Conservation (phyloP, 371 early-diverging fungal genomes). For the Syncephalis plumigaleata region DNA sequence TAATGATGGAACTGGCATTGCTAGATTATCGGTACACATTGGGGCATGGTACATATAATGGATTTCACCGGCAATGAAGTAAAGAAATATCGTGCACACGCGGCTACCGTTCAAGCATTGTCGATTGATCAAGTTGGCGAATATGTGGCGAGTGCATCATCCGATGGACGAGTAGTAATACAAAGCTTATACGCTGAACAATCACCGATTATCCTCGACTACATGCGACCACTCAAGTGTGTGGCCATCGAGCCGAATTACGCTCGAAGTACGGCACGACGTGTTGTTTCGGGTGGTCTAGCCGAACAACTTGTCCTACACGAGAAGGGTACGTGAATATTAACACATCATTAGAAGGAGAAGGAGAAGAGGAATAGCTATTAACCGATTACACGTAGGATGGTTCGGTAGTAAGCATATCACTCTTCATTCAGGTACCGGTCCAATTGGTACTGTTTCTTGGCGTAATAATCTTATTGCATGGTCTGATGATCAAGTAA, state of each 20-base stretch:
- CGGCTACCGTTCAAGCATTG: conserved; percentile 71
- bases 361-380: conserved; percentile 4
- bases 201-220: conserved; percentile 24
- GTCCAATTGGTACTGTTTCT: conserved; percentile 66
- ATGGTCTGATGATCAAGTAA: conserved; percentile 77
- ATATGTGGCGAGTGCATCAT: conserved; percentile 77
- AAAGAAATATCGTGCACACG: conserved; percentile 52
- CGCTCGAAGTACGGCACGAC: conserved; percentile 37
- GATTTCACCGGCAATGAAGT: conserved; percentile 84
- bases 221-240: conserved; percentile 74
- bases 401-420: conserved; percentile 46
- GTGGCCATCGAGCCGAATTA: conserved; percentile 81
- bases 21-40: conserved; percentile 90
- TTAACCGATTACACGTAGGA: conserved; percentile 11
- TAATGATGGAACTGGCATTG: background rate
- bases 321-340: conserved; percentile 34
- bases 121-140: conserved; percentile 74
- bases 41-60: conserved; percentile 77
- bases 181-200: no score
- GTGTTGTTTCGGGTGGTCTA: conserved; percentile 80
- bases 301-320: conserved; percentile 69
- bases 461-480: conserved; percentile 78
- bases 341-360: background rate
- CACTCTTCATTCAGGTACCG: conserved; percentile 62
- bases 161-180: conserved; percentile 44